These are phyloP conservation scores for Plasmodium yoelii DNA, from an alignment of 169 alveolate genomes.

Conservation along the genomic window DNA sequence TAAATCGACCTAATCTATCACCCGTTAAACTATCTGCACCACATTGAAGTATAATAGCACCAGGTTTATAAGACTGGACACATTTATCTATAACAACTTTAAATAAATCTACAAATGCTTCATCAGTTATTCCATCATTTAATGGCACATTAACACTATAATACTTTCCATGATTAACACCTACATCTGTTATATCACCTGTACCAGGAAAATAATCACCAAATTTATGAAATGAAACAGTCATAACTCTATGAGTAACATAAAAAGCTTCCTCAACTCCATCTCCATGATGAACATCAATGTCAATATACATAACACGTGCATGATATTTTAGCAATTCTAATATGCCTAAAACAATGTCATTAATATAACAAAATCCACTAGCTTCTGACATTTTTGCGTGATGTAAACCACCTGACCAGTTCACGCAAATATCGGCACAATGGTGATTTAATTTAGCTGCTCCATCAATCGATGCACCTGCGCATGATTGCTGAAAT, in stretches of 20 bases:
- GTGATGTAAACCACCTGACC: conserved; percentile 99
- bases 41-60: conserved; percentile 98
- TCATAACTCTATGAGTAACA: conserved; percentile 98
- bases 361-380: conserved; percentile 99
- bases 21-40: conserved; percentile 99
- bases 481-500: conserved; percentile 97
- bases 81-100: conserved; percentile 95
- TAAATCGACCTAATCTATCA: conserved; percentile 97
- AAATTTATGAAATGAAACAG: conserved; percentile 98
- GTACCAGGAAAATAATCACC: conserved; percentile 99
- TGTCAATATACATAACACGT: conserved; percentile 99
- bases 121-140: conserved; percentile 98
- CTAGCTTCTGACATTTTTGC: conserved; percentile 98
- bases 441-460: conserved; percentile 93
- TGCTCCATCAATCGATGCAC: conserved; percentile 98
- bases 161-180: conserved; percentile 95
- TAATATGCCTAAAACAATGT: conserved; percentile 97
- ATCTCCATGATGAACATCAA: conserved; percentile 99
- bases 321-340: conserved; percentile 98
- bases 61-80: conserved; percentile 96
- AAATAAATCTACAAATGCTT: conserved; percentile 92
- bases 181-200: conserved; percentile 97
- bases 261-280: conserved; percentile 99
- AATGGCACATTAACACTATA: conserved; percentile 98
- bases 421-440: conserved; percentile 96